These are phyloP conservation scores for Nadsonia fulvescens DNA, from an alignment of 805 yeast species.

Conservation along the genomic window DNA sequence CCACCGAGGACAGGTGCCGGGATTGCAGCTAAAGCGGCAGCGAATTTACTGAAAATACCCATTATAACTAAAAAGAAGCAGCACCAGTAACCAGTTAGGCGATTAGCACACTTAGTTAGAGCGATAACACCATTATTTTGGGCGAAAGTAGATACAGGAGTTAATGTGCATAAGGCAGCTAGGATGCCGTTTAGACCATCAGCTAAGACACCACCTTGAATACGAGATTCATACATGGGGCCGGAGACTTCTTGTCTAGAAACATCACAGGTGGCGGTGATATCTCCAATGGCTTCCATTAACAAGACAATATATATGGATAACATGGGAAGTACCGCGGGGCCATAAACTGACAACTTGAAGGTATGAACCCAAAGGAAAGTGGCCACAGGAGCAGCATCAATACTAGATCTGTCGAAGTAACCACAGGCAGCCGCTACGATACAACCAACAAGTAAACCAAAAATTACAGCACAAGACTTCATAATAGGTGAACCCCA, in stretches of 20 bases:
- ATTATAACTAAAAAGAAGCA: constrained; percentile 63
- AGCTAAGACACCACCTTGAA: constrained; percentile 85
- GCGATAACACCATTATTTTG: constrained; percentile 93
- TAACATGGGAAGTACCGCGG: constrained; percentile 67
- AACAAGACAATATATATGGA: constrained; percentile 68
- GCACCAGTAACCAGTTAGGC: constrained; percentile 66
- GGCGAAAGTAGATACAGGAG: constrained; percentile 88
- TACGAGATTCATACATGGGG: constrained; percentile 57
- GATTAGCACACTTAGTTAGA: constrained; percentile 78
- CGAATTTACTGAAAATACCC: constrained; percentile 79
- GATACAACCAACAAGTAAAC: constrained; percentile 73
- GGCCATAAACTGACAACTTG: constrained; percentile 59
- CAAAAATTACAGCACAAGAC: constrained; percentile 80
- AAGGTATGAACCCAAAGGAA: constrained; percentile 83
- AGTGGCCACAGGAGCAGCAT: constrained; percentile 62
- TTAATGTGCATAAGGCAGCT: constrained; percentile 62
- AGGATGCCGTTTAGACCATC: constrained; percentile 70
- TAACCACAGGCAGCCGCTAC: constrained; percentile 86
- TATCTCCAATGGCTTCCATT: constrained; percentile 92
- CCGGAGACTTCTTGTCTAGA: constrained; percentile 77
- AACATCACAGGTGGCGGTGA: constrained; percentile 87
- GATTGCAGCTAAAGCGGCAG: constrained; percentile 74
- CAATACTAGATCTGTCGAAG: constrained; percentile 39
- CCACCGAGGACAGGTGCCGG: constrained; percentile 75
- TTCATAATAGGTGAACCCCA: constrained; percentile 92